phyloP scores from a whole-genome alignment of 1,139 yeast species.

The Magnusiomyces tetraspermus region DNA sequence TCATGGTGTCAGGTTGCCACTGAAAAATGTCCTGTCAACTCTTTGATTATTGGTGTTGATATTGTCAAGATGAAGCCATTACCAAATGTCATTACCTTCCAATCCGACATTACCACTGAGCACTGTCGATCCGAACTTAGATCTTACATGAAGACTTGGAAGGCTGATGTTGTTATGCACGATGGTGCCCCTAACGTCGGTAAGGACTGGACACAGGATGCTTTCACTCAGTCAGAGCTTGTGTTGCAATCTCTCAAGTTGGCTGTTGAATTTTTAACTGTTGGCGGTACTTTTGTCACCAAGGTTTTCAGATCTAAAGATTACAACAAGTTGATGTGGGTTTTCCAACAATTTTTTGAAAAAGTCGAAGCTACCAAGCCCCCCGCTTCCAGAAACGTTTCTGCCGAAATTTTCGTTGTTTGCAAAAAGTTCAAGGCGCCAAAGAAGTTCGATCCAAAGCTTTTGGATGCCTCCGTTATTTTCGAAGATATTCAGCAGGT shows the following conservation, averaged over 20 bases:
- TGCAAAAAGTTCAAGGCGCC: conserved; percentile 96
- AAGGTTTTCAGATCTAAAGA: conserved; percentile 96
- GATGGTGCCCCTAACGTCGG: conserved; percentile 99
- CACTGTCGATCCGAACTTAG: conserved; percentile 90
- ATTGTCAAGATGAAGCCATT: conserved; percentile 91
- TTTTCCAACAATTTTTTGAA: conserved; percentile 87
- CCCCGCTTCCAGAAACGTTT: conserved; percentile 96
- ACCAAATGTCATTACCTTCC: conserved; percentile 90
- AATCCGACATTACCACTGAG: conserved; percentile 94
- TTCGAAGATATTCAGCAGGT: conserved; percentile 78
- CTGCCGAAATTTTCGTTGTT: conserved; percentile 97
- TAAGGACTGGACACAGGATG: conserved; percentile 98
- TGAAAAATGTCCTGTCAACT: conserved; percentile 81
- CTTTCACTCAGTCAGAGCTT: conserved; percentile 93
- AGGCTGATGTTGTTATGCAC: conserved; percentile 94
- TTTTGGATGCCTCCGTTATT: conserved; percentile 85
- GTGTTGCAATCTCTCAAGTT: conserved; percentile 86
- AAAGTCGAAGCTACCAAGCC: conserved; percentile 98
- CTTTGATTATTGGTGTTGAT: conserved; percentile 94
- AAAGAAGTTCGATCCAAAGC: conserved; percentile 82
- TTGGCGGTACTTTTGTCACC: conserved; percentile 95
- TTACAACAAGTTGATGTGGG: conserved; percentile 95
- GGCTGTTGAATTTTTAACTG: conserved; percentile 86
- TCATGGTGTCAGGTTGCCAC: conserved; percentile 99
- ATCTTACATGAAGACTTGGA: conserved; percentile 97